phyloP scores from a whole-genome alignment of 2,329 filamentous ascomycete genomes.

The Aspergillus pseudoglaucus region DNA sequence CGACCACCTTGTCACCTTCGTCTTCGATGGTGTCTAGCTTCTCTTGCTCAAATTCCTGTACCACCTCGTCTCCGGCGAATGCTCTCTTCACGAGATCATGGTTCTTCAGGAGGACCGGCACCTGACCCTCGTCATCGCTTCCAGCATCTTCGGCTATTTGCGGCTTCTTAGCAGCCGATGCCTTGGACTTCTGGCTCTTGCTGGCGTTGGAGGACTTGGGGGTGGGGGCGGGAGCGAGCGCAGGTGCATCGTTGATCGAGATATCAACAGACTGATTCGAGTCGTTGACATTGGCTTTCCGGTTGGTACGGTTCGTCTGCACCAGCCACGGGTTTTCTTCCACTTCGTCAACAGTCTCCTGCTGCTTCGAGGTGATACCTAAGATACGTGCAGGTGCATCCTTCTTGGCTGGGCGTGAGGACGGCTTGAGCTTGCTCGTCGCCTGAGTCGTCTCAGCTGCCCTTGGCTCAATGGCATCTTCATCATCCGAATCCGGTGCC shows the following conservation, averaged over 20 bases:
- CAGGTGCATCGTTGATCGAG: constrained; percentile 16
- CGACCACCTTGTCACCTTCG: constrained; percentile 75
- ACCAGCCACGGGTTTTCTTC: constrained; percentile 34
- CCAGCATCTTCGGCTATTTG: constrained; percentile 39
- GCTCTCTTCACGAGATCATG: constrained; percentile 69
- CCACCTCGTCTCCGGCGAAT: constrained; percentile 82
- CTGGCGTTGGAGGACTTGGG: constrained; percentile 8
- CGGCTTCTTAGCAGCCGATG: constrained; percentile 13
- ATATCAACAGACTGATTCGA: constrained; percentile 29
- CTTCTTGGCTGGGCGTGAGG: constrained; percentile 11
- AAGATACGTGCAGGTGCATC: constrained; percentile 8
- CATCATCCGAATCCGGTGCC: constrained; percentile 45
- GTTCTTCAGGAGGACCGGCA: constrained; percentile 43
- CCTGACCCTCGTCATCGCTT: constrained; percentile 36
- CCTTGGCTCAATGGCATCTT: constrained; percentile 38
- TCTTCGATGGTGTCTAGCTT: constrained; percentile 65
- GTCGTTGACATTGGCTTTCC: constrained; percentile 19
- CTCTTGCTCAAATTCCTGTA: constrained; percentile 71
- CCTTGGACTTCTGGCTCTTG: constrained; percentile 17
- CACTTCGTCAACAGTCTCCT: constrained; percentile 21
- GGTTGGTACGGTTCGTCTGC: constrained; percentile 29
- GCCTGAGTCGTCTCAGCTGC: constrained; percentile 20
- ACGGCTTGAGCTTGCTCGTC: constrained; percentile 15
- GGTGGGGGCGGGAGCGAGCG: neutral
- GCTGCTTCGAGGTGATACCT: constrained; percentile 10